Base-by-base conservation (phyloP, 2,329 filamentous ascomycete species). In the Myotisia sp. region DNA sequence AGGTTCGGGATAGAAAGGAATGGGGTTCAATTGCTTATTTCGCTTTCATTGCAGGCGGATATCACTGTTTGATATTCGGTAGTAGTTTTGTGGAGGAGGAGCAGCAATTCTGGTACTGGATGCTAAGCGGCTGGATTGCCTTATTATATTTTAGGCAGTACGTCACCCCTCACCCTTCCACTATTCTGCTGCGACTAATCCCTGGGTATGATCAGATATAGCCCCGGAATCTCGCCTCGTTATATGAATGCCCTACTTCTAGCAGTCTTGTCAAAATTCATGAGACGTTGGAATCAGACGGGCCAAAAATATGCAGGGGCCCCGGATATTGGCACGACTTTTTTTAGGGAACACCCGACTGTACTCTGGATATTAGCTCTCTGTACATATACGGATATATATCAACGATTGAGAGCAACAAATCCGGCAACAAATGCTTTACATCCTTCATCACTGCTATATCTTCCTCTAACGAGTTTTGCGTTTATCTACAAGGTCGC, bases 61-160 rank as follows among this genome's bases (percentile, higher is more conserved):
- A 95, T 50, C 75, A 77, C 1, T 54, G 73, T 23, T 92, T 94
- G 74, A 95, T 95, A 86, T 95, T 95, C 58, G 87, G 86, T 6
- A 93, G 83, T 53, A 95, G 86, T 50, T 98, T 90, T 54, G 84
- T 98, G 2, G 90, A 98, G 56, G 90, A 98, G 59, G 90, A 98
- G 55, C 90, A 98, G 32, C 84, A 95, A 45, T 94, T 93, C 53
- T 98, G 90, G 90, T 95, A 98, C 58, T 95, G 87, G 85, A 60
- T 74, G 1, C 71, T 78, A 0, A 54, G 54, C 12, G 59, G 53
- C 19, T 64, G 59, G 57, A 57, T 66, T 28, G 53, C 63, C 37
- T 62, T 63, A 38, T 52, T 74, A 8, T 62, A 65, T 44, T 42
- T 63, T 24, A 56, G 43, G 43, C 52, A 49, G 40, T 50, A 41